phyloP scores from a whole-genome alignment of 208 protist genomes.

The Trypanosoma lewisi region DNA sequence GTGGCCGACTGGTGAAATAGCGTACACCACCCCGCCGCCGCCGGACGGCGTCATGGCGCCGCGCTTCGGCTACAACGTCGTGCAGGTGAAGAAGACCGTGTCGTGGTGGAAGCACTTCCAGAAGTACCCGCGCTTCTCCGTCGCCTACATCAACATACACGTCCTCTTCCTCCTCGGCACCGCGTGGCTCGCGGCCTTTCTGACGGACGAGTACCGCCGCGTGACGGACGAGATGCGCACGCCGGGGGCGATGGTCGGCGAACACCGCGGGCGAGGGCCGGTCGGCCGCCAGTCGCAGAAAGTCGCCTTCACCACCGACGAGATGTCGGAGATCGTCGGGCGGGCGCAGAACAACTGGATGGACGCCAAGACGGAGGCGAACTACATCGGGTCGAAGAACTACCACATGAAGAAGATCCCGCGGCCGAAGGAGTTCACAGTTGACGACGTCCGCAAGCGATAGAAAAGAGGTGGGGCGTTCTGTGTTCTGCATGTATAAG shows the following conservation, averaged over 20 bases:
- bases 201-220: slow-evolving; percentile 66
- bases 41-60: slow-evolving; percentile 68
- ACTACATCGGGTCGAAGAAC: slow-evolving; percentile 85
- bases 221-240: slow-evolving; percentile 73
- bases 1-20: slow-evolving; percentile 83
- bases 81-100: slow-evolving; percentile 84
- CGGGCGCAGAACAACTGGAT: slow-evolving; percentile 82
- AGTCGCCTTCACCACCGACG: slow-evolving; percentile 54
- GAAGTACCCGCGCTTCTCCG: slow-evolving; percentile 72
- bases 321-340: slow-evolving; percentile 68
- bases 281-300: slow-evolving; percentile 60
- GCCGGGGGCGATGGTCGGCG: slow-evolving; percentile 81
- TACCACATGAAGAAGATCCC: slow-evolving; percentile 85
- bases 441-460: slow-evolving; percentile 77
- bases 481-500: background rate
- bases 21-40: slow-evolving; percentile 73
- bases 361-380: slow-evolving; percentile 71
- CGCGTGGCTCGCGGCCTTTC: slow-evolving; percentile 76
- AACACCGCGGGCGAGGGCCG: slow-evolving; percentile 73
- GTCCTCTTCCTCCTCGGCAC: slow-evolving; percentile 70
- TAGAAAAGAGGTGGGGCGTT: slow-evolving; percentile 26
- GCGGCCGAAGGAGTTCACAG: slow-evolving; percentile 78
- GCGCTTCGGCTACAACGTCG: slow-evolving; percentile 85
- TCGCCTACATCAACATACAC: slow-evolving; percentile 86
- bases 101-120: slow-evolving; percentile 91